Evolutionary conservation across 768 basidiomycete species (phyloP).

Genomic region (Filobasidium floriforme): DNA sequence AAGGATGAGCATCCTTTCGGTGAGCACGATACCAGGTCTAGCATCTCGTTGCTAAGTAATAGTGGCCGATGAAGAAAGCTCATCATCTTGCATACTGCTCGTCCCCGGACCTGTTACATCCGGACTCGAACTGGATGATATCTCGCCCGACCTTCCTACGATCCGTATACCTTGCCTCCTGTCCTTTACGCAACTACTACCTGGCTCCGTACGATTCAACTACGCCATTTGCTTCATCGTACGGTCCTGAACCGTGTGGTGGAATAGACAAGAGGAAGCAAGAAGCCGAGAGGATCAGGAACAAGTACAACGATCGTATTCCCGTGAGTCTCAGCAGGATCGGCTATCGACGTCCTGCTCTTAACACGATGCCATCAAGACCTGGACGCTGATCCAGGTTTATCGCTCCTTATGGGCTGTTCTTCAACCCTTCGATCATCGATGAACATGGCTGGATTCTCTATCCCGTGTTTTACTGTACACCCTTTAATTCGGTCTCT

Average conservation of each 20-base stretch:
- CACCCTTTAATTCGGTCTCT: background rate
- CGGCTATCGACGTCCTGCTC: constrained; percentile 8
- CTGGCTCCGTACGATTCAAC: no score
- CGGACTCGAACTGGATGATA: no score
- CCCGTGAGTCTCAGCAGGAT: constrained; percentile 57
- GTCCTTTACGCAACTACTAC: no score
- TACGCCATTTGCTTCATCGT: no score
- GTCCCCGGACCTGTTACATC: no score
- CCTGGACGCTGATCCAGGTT: background rate
- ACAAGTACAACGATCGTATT: constrained; percentile 98
- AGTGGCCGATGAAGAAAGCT: no score
- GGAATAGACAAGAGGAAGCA: constrained; percentile 97
- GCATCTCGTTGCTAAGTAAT: constrained; percentile 12
- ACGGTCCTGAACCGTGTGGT: no score
- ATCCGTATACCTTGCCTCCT: no score
- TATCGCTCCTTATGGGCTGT: background rate
- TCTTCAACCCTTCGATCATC: no score
- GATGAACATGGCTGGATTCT: background rate
- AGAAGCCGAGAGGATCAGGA: constrained; percentile 93
- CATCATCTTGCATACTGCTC: no score
- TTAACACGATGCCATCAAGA: constrained; percentile 19
- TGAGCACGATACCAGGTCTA: constrained; percentile 45
- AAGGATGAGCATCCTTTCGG: constrained; percentile 97
- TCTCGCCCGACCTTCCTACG: no score
- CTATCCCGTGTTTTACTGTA: background rate